These are phyloP conservation scores for Barnettozyma salicaria DNA, from an alignment of 805 yeast genomes.

Conservation along the genomic window DNA sequence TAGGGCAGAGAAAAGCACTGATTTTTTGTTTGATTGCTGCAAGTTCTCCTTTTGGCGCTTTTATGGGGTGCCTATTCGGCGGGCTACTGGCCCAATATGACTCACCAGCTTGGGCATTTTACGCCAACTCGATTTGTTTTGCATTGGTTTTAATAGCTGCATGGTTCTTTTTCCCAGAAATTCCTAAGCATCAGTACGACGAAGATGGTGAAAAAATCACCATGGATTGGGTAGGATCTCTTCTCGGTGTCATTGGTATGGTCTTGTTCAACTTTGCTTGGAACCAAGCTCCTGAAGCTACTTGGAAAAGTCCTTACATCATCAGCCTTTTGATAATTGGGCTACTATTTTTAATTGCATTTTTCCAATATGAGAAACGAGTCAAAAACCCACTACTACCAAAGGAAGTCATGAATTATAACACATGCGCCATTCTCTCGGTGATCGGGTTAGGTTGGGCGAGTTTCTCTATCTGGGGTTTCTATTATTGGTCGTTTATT, in stretches of 20 bases:
- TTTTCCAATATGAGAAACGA: constrained; percentile 44
- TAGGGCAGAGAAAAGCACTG: constrained; percentile 43
- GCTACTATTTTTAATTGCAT: constrained; percentile 34
- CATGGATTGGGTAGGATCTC: constrained; percentile 51
- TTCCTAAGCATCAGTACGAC: constrained; percentile 12
- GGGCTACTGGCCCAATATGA: constrained; percentile 39
- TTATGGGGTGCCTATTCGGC: constrained; percentile 45
- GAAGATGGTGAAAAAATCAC: constrained; percentile 12
- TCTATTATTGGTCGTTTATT: constrained; percentile 49
- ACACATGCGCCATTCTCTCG: constrained; percentile 42
- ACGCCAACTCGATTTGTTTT: constrained; percentile 34
- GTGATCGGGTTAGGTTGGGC: constrained; percentile 68
- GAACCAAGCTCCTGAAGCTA: constrained; percentile 70
- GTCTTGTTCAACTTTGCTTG: constrained; percentile 61
- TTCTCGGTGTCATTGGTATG: constrained; percentile 52
- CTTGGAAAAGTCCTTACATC: constrained; percentile 59
- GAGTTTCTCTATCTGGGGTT: constrained; percentile 70
- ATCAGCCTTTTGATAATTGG: constrained; percentile 52
- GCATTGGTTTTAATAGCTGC: constrained; percentile 27
- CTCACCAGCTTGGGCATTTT: constrained; percentile 48
- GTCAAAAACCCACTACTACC: constrained; percentile 50
- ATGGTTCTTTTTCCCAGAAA: constrained; percentile 30
- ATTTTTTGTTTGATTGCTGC: constrained; percentile 53
- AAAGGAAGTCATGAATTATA: constrained; percentile 36
- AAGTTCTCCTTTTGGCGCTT: constrained; percentile 57